Conservation (phyloP, 495 filamentous ascomycete species). For the Ramalina peruviana region DNA sequence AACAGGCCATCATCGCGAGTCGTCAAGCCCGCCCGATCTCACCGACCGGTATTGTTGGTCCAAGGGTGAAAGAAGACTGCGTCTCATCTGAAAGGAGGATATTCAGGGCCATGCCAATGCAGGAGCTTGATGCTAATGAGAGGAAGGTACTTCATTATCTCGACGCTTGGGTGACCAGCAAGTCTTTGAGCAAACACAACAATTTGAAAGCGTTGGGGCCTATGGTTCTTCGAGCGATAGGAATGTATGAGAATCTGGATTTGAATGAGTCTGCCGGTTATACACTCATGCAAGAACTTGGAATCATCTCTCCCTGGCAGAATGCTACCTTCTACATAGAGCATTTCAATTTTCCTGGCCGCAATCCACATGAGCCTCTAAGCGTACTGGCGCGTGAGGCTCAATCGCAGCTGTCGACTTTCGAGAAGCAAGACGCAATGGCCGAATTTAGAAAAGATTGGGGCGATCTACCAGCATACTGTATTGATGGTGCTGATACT, state of each 20-base stretch:
- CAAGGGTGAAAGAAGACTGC: conserved; percentile 28
- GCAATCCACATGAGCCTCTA: conserved; percentile 26
- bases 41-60: conserved; percentile 37
- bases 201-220: conserved; percentile 48
- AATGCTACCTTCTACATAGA: conserved; percentile 49
- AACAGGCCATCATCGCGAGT: conserved; percentile 48
- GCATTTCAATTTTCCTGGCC: conserved; percentile 43
- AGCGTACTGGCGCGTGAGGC: conserved; percentile 20
- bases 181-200: conserved; percentile 32
- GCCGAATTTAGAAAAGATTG: conserved; percentile 53
- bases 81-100: conserved; percentile 19
- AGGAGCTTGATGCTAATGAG: conserved; percentile 30
- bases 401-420: conserved; percentile 18
- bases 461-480: conserved; percentile 58
- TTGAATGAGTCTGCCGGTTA: conserved; percentile 43
- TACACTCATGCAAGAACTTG: conserved; percentile 75
- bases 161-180: conserved; percentile 48
- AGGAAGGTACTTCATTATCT: conserved; percentile 53
- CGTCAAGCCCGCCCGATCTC: conserved; percentile 48
- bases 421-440: conserved; percentile 37
- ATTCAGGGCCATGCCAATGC: not conserved
- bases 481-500: conserved; percentile 60
- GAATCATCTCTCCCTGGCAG: conserved; percentile 70
- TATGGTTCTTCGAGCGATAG: conserved; percentile 55
- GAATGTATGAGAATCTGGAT: conserved; percentile 51